Percentiles rank a stretch among this genome's conserved stretches.
Conservation (phyloP, 2,329 filamentous ascomycete species). For the Tolypocladium sp. region DNA sequence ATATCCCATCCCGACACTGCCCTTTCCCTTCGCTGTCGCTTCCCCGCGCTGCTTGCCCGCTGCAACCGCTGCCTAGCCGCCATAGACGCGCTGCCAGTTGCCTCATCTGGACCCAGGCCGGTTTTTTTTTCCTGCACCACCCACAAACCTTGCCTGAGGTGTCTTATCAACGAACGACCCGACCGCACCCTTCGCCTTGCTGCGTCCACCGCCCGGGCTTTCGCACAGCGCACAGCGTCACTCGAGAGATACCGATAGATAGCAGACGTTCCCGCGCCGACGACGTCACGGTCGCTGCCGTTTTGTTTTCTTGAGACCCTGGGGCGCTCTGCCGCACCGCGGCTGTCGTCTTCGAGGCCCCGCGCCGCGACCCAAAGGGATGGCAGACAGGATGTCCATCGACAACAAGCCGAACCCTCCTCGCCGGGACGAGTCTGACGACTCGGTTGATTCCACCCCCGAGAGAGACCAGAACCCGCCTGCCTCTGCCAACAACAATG, state of each 20-base stretch:
- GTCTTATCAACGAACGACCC: background rate
- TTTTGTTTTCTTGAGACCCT: conserved; percentile 19
- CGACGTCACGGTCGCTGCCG: conserved; percentile 23
- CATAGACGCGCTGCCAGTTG: conserved; percentile 13
- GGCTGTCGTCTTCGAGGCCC: conserved; percentile 20
- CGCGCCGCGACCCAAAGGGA: conserved; percentile 36
- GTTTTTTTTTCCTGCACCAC: conserved; percentile 16
- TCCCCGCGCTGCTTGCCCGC: background rate
- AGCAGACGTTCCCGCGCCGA: conserved; percentile 15
- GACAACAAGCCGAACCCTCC: conserved; percentile 33
- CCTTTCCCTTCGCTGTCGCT: background rate
- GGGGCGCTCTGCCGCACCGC: conserved; percentile 26
- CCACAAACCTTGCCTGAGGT: conserved; percentile 1
- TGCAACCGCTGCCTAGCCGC: conserved; percentile 9
- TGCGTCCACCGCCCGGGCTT: background rate
- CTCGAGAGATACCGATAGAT: background rate
- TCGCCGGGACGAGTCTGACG: conserved; percentile 48
- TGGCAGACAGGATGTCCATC: conserved; percentile 61
- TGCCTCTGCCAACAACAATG: conserved; percentile 21
- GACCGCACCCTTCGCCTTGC: background rate
- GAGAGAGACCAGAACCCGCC: conserved; percentile 40
- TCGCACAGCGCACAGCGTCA: background rate
- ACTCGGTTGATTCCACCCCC: conserved; percentile 51
- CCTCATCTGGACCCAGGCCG: conserved; percentile 6
- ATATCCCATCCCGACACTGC: conserved; percentile 9